Evolutionary conservation across 768 basidiomycete species (phyloP).

Genomic region (Tricholoma sp.): DNA sequence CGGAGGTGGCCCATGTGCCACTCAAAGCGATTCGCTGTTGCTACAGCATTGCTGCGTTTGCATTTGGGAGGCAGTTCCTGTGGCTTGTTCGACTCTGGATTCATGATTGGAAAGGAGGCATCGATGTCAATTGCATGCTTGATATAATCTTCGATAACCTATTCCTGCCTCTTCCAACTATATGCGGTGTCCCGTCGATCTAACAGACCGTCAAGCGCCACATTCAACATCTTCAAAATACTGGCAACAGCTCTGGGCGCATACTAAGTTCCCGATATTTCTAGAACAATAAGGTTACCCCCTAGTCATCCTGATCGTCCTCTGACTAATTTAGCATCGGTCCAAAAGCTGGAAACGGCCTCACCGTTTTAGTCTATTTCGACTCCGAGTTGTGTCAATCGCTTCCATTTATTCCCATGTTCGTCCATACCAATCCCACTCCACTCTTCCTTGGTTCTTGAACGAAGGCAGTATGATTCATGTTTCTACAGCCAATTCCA

Average conservation of each 20-base stretch:
- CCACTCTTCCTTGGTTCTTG: no score
- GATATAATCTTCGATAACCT: not conserved
- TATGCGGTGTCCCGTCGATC: not conserved
- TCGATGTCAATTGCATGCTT: not conserved
- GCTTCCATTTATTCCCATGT: conserved; percentile 38
- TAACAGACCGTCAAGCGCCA: not conserved
- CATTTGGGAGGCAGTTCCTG: conserved; percentile 9
- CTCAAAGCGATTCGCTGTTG: conserved; percentile 7
- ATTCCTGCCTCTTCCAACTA: not conserved
- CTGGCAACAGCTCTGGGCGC: not conserved
- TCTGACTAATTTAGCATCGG: conserved; percentile 84
- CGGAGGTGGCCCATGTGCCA: conserved; percentile 2
- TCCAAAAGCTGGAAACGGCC: conserved; percentile 73
- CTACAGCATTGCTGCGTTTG: conserved; percentile 12
- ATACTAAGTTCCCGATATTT: no score
- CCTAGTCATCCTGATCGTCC: conserved; percentile 64
- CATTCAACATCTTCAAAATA: not conserved
- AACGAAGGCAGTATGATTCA: no score
- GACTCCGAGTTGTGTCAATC: conserved; percentile 30
- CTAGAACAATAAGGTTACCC: conserved; percentile 27
- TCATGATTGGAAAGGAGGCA: no score
- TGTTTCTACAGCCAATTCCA: no score
- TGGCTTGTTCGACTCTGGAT: conserved; percentile 1
- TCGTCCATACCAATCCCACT: conserved; percentile 37
- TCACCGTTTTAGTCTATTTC: conserved; percentile 62